Conservation (phyloP, 169 alveolate species). For the Prorocentrum cordatum region DNA sequence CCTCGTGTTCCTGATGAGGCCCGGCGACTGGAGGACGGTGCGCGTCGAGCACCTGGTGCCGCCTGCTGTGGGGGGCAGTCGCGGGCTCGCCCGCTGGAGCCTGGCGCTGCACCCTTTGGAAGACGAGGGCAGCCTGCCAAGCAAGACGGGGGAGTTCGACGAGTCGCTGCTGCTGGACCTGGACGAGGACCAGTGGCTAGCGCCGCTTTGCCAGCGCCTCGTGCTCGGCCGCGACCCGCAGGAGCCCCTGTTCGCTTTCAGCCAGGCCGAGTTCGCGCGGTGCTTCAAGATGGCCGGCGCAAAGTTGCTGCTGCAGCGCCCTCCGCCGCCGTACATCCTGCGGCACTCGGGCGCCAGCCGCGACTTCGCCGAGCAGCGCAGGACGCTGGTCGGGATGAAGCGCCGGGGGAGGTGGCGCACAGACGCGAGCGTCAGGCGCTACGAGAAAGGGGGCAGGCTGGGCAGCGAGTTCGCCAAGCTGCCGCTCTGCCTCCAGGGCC, state of each 20-base stretch:
- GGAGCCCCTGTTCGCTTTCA: background rate
- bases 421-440: background rate
- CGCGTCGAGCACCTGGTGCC: background rate
- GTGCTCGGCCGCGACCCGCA: background rate
- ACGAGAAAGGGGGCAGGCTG: slow-evolving; percentile 7
- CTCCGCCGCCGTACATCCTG: background rate
- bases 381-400: background rate
- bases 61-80: no score
- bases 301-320: background rate
- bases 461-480: background rate
- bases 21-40: background rate
- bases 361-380: background rate
- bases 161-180: background rate
- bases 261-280: background rate
- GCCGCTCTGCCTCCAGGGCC: background rate
- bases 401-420: background rate
- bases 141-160: background rate
- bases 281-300: background rate
- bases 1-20: background rate
- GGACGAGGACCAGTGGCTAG: background rate
- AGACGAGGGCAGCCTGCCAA: background rate
- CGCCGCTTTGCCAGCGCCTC: background rate
- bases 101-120: background rate
- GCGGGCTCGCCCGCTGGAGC: background rate
- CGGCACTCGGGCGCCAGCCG: slow-evolving; percentile 2